phyloP scores from a whole-genome alignment of 2,329 filamentous ascomycete genomes.

The Paraconiothyrium sp. region DNA sequence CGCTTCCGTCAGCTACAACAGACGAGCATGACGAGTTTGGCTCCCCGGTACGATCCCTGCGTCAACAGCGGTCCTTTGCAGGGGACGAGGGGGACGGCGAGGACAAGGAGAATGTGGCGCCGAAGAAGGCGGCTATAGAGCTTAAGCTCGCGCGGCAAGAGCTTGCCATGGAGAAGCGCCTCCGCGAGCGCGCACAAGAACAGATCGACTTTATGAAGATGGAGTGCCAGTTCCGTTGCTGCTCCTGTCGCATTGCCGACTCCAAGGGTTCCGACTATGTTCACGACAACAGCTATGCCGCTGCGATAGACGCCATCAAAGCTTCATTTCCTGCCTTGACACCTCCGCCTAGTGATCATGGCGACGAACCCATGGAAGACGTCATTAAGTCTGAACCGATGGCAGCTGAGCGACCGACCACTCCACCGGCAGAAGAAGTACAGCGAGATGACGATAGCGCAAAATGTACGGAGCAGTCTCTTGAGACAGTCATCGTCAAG shows the following conservation, averaged over 20 bases:
- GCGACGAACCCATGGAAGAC: slow-evolving; percentile 51
- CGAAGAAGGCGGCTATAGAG: slow-evolving; percentile 57
- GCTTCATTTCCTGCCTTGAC: slow-evolving; percentile 65
- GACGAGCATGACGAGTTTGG: slow-evolving; percentile 68
- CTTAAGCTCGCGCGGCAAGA: slow-evolving; percentile 61
- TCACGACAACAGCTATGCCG: slow-evolving; percentile 47
- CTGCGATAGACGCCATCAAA: slow-evolving; percentile 50
- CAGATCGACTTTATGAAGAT: slow-evolving; percentile 79
- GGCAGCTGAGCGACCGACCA: slow-evolving; percentile 30
- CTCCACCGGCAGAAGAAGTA: slow-evolving; percentile 31
- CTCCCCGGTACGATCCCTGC: slow-evolving; percentile 65
- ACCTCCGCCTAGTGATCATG: slow-evolving; percentile 70
- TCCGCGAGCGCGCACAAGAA: slow-evolving; percentile 75
- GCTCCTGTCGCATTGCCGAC: slow-evolving; percentile 63
- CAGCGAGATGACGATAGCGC: not conserved
- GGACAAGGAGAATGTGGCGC: slow-evolving; percentile 58
- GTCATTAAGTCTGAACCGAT: slow-evolving; percentile 34
- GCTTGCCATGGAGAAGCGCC: slow-evolving; percentile 62
- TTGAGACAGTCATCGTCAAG: slow-evolving; percentile 23
- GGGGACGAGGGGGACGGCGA: slow-evolving; percentile 46
- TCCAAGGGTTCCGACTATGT: slow-evolving; percentile 51
- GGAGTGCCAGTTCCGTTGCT: slow-evolving; percentile 75
- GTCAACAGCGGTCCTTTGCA: slow-evolving; percentile 57
- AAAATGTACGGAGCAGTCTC: slow-evolving; percentile 14
- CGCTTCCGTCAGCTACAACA: slow-evolving; percentile 65